Conservation (phyloP, 805 yeast species). For the Lipomyces yamadae region DNA sequence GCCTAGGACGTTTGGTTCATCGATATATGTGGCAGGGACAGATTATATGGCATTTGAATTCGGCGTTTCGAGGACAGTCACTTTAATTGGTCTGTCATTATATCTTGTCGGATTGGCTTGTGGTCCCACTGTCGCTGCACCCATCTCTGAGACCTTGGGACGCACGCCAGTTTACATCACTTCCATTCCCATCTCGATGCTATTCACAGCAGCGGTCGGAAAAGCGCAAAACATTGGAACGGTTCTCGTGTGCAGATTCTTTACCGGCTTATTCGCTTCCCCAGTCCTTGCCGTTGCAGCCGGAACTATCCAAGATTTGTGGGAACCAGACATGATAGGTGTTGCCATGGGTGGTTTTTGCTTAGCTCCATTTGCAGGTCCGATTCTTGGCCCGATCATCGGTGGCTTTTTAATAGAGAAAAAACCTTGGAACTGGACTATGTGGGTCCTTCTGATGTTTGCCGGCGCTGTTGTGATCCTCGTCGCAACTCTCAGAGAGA, state of each 20-base stretch:
- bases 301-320: constrained; percentile 76
- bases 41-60: constrained; percentile 56
- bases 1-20: constrained; percentile 65
- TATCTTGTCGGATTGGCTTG: constrained; percentile 69
- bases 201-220: constrained; percentile 39
- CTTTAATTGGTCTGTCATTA: constrained; percentile 59
- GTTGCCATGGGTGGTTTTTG: constrained; percentile 74
- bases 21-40: constrained; percentile 69
- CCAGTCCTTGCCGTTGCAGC: constrained; percentile 89
- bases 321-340: constrained; percentile 68
- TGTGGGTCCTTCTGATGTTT: constrained; percentile 73
- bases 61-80: constrained; percentile 63
- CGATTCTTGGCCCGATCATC: constrained; percentile 53
- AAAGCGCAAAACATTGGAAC: constrained; percentile 63
- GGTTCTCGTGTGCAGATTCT: constrained; percentile 69
- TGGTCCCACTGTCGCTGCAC: constrained; percentile 52
- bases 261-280: constrained; percentile 76
- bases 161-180: constrained; percentile 59
- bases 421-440: constrained; percentile 64
- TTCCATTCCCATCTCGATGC: constrained; percentile 45
- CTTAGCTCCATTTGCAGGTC: constrained; percentile 65
- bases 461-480: constrained; percentile 59
- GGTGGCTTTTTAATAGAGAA: constrained; percentile 60
- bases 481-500: constrained; percentile 60
- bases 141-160: constrained; percentile 71